Percentiles rank a stretch among this genome's conserved stretches.
These are phyloP conservation scores for Elongisporangium undulatum DNA, from an alignment of 352 stramenopile genomes.

Conservation along the genomic window DNA sequence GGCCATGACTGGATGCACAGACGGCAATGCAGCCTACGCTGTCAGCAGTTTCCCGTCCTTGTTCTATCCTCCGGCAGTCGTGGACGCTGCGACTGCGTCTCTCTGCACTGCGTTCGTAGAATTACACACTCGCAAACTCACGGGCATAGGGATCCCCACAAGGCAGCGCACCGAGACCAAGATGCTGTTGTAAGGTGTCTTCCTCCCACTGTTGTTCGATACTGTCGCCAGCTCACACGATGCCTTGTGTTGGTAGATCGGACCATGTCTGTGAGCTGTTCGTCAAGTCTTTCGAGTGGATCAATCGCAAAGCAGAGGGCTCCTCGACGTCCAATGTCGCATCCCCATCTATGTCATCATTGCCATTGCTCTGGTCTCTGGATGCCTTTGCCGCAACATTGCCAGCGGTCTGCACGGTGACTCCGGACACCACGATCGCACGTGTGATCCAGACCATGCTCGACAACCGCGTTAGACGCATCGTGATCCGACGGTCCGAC, in stretches of 20 bases:
- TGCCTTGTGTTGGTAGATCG: neutral
- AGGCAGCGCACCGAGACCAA: slow-evolving; percentile 8
- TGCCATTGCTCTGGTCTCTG: slow-evolving; percentile 23
- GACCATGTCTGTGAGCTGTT: neutral
- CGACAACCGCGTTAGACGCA: slow-evolving; percentile 19
- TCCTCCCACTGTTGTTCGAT: neutral
- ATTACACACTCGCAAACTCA: slow-evolving; percentile 24
- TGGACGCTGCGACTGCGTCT: slow-evolving; percentile 12
- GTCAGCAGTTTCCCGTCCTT: slow-evolving; percentile 42
- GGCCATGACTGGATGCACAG: slow-evolving; percentile 5
- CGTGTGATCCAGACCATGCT: slow-evolving; percentile 43
- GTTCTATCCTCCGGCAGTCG: slow-evolving; percentile 33
- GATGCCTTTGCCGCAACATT: slow-evolving; percentile 10
- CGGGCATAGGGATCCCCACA: slow-evolving; percentile 19
- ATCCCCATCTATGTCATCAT: slow-evolving; percentile 8
- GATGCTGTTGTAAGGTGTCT: slow-evolving; percentile 4
- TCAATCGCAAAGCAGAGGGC: neutral
- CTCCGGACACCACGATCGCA: slow-evolving; percentile 33
- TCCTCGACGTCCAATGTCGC: neutral
- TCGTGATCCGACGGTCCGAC: slow-evolving; percentile 25
- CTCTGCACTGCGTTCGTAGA: slow-evolving; percentile 32
- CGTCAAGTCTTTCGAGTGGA: neutral
- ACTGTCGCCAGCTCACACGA: neutral
- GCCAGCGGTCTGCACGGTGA: slow-evolving; percentile 10
- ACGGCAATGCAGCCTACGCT: slow-evolving; percentile 24